phyloP scores from a whole-genome alignment of 2,329 filamentous ascomycete species.

The Aspergillus sp. region DNA sequence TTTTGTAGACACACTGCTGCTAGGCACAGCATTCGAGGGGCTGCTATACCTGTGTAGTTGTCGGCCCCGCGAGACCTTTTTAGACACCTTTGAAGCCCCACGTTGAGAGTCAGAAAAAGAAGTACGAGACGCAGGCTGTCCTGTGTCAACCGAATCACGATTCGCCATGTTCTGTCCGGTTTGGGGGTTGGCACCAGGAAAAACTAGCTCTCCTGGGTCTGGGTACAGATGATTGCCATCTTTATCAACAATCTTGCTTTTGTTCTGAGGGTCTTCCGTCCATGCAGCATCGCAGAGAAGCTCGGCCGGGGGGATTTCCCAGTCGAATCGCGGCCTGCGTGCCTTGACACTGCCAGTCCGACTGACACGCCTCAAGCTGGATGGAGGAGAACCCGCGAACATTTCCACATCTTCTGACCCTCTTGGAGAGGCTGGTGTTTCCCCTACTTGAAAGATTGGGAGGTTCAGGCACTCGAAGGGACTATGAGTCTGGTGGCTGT shows the following conservation, averaged over 20 bases:
- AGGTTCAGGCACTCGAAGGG: conserved; percentile 42
- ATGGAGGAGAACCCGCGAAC: conserved; percentile 29
- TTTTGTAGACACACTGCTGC: conserved; percentile 47
- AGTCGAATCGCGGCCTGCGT: conserved; percentile 73
- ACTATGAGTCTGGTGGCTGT: conserved; percentile 39
- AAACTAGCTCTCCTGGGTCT: conserved; percentile 19
- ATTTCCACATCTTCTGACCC: conserved; percentile 20
- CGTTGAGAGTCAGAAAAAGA: conserved; percentile 39
- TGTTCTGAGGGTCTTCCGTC: conserved; percentile 79
- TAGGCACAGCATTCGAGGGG: conserved; percentile 52
- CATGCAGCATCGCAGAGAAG: conserved; percentile 86
- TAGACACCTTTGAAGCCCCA: conserved; percentile 30
- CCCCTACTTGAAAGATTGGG: conserved; percentile 35
- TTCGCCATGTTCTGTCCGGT: not conserved
- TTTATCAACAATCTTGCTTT: conserved; percentile 73
- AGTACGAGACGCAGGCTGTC: conserved; percentile 15
- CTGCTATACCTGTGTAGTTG: conserved; percentile 59
- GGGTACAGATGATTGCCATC: conserved; percentile 66
- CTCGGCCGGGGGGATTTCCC: conserved; percentile 78
- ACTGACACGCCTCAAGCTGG: conserved; percentile 37
- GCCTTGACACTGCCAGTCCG: conserved; percentile 51
- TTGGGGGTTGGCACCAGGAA: conserved; percentile 7
- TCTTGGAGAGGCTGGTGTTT: conserved; percentile 6
- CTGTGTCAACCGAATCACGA: conserved; percentile 5
- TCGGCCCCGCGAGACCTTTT: conserved; percentile 51